Base-by-base conservation (phyloP, 2,329 filamentous ascomycete genomes). In the Metarhizium guizhouense region DNA sequence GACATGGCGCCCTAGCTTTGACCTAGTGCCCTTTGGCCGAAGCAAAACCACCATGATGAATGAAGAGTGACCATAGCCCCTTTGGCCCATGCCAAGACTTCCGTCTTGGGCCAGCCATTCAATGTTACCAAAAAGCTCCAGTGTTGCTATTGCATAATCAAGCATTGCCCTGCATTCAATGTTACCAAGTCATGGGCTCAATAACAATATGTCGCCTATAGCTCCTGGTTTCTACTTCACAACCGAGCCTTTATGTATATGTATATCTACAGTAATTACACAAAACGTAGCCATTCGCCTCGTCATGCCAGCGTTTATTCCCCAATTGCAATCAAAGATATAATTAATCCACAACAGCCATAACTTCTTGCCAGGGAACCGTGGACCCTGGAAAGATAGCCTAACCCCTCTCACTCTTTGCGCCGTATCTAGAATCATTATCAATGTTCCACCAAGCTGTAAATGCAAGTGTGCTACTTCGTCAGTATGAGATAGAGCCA, bases 371-470 rank as follows among this genome's bases (percentile, higher is more conserved):
- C 55, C 54, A 52, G 62, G 62, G 59, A 63, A 65, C 66, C 67
- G 61, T 62, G 59, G 62, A 65, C 65, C 67, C 11, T 43, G 68
- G 72, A 75, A 7, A 72, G 74, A 73, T 68, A 78, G 77, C 76
- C 76, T 78, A 78, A 79, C 65, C 72, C 74, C 73, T 72, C 72
- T 71, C 60, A 71, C 67, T 65, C 29, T 38, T 8, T 13, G 43
- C 45, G 42, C 34, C 42, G n/a, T 18, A 18, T 48, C 51, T 45
- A 8, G 38, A 16, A 47, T 43, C 18, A 3, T 29, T n/a, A 38
- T 18, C 61, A 57, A 56, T 56, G 62, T 58, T 48, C 45, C 45
- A 57, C 57, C 49, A 51, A 38, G 6, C 25, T 14, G 32, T 40
- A 38, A 4, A 48, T 48, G 20, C 25, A 14, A 30, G 14, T 48